phyloP scores from a whole-genome alignment of 257 asterid genomes.

The Sherardia arvensis region DNA sequence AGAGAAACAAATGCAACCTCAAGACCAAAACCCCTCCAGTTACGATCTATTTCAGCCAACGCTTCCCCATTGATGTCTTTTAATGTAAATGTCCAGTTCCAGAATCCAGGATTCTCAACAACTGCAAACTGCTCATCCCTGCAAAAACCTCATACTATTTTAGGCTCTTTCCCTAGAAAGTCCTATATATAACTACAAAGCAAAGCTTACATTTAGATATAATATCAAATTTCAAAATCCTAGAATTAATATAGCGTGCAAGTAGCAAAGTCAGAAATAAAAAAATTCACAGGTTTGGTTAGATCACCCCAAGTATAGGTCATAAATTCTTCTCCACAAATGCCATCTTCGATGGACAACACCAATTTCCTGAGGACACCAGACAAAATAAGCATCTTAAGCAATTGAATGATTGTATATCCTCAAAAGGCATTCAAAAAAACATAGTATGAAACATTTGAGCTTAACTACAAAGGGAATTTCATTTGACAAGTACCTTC shows the following conservation, averaged over 20 bases:
- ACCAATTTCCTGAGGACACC: constrained; percentile 63
- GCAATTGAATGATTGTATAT: neutral
- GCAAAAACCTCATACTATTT: constrained; percentile 16
- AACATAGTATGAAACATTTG: neutral
- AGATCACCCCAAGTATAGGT: constrained; percentile 85
- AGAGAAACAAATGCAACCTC: constrained; percentile 39
- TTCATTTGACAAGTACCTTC: constrained; percentile 37
- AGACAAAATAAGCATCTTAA: neutral
- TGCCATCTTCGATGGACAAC: constrained; percentile 99
- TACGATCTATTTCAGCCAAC: constrained; percentile 90
- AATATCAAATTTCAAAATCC: neutral
- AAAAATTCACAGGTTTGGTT: neutral
- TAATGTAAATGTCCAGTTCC: constrained; percentile 95
- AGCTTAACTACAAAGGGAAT: neutral
- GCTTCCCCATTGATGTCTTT: constrained; percentile 83
- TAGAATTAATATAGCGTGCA: neutral
- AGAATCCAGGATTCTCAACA: constrained; percentile 92
- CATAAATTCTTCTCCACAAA: constrained; percentile 94
- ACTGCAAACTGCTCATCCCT: constrained; percentile 87
- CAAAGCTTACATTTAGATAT: too few relatives aligned
- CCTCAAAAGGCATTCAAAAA: neutral
- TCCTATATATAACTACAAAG: neutral
- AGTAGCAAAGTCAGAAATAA: neutral
- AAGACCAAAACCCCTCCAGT: constrained; percentile 95
- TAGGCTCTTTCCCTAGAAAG: neutral